Evolutionary conservation across 495 filamentous ascomycete species (phyloP).

Genomic region (Achaetomiella virescens): DNA sequence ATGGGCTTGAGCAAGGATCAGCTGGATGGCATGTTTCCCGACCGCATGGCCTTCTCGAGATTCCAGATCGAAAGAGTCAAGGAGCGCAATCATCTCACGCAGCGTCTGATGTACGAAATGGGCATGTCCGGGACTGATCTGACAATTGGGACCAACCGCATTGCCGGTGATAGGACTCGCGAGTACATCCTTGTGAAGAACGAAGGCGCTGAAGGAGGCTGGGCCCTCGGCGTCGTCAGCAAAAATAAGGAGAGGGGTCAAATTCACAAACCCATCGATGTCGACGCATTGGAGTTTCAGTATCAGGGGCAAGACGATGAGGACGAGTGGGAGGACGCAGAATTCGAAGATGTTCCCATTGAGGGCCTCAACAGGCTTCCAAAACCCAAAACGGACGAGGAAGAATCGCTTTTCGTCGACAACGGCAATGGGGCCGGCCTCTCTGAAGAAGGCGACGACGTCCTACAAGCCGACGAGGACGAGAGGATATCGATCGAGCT

Average conservation of each 20-base stretch:
- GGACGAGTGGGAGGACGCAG: constrained; percentile 62
- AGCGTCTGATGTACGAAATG: constrained; percentile 89
- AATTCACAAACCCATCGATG: constrained; percentile 78
- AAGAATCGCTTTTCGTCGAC: constrained; percentile 64
- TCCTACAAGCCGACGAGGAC: constrained; percentile 54
- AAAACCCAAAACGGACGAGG: constrained; percentile 39
- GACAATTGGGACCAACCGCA: constrained; percentile 57
- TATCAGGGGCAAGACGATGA: constrained; percentile 55
- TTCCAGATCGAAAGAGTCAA: constrained; percentile 94
- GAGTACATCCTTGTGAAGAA: constrained; percentile 97
- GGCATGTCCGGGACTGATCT: constrained; percentile 75
- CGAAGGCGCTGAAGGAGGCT: constrained; percentile 90
- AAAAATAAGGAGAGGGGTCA: constrained; percentile 68
- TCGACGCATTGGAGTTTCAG: constrained; percentile 64
- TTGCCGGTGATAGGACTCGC: constrained; percentile 82
- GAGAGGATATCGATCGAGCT: constrained; percentile 72
- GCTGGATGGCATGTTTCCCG: constrained; percentile 89
- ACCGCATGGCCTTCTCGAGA: constrained; percentile 92
- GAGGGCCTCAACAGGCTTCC: constrained; percentile 88
- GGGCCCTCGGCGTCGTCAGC: constrained; percentile 88
- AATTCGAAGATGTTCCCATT: constrained; percentile 93
- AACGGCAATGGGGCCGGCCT: constrained; percentile 24
- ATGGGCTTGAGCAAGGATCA: constrained; percentile 98
- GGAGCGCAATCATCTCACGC: constrained; percentile 91
- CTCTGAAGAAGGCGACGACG: constrained; percentile 29